Base-by-base conservation (phyloP, 2,329 filamentous ascomycete species). In the Aaosphaeria arxii region DNA sequence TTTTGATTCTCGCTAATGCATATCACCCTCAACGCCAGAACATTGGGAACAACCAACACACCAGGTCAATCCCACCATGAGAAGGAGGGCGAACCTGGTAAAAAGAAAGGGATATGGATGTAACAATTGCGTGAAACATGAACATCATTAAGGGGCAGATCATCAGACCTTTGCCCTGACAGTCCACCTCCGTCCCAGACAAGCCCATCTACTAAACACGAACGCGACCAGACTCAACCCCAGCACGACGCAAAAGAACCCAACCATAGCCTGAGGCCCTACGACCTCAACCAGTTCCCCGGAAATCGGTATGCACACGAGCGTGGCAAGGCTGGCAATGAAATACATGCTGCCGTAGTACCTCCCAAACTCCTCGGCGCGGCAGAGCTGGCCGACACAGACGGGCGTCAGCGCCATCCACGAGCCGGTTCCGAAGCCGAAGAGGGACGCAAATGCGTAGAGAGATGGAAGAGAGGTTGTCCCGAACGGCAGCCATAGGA, bases 341-440 rank as follows among this genome's bases (percentile, higher is more conserved):
- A 69, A 69, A 45, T 69, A 70, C 58, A 69, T 61, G 1, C 79
- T 79, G 0, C 80, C 80, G 56, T 82, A 74, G 7, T 79, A 71
- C 13, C 75, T 71, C 7, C 76, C 76, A 55, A 75, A 76, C 36
- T 78, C 73, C 36, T 76, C 59, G 6, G 70, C 71, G 31, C 71
- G 61, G 49, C 75, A 78, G 5, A 79, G 63, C 53, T 78, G 74
- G 3, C 73, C 74, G 4, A 79, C 63, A 45, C 75, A 78, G 17
- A 74, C 73, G 6, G 75, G 74, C 0, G 68, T 72, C 11, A 77
- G 53, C 2, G 67, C 63, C 54, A 77, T 74, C 55, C 75, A 70
- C 6, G 72, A 69, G 1, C 75, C 75, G 0, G 72, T 75, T 45
- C 73, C 75, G 54, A 77, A 77, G 1, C 75, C 75, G 46, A 76